These are phyloP conservation scores for Avena insularis DNA, from an alignment of 176 grass and related monocot species.

Conservation along the genomic window DNA sequence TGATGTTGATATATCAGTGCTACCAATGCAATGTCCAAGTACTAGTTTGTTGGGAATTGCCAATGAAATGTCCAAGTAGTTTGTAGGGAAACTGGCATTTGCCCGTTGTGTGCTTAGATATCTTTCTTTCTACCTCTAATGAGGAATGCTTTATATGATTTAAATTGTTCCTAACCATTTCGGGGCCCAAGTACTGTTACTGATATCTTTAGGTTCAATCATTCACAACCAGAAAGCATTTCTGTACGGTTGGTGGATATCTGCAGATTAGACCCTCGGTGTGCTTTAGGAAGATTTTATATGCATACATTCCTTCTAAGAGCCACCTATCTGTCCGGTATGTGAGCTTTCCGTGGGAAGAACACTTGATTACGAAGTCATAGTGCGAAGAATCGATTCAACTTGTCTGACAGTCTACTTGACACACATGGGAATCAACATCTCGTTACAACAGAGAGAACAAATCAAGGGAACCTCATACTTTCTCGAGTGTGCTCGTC, in stretches of 20 bases:
- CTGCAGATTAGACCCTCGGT: not conserved
- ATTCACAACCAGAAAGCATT: not conserved
- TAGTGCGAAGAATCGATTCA: conserved; percentile 21
- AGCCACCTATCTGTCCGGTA: not conserved
- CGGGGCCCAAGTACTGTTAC: not conserved
- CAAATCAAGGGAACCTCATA: not conserved
- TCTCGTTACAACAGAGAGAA: conserved; percentile 7
- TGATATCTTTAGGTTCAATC: not conserved
- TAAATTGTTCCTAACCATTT: not conserved
- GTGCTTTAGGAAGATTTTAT: not conserved
- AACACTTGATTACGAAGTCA: not conserved
- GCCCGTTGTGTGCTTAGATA: not conserved
- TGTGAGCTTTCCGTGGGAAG: not conserved
- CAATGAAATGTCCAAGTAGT: not conserved
- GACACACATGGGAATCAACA: not conserved
- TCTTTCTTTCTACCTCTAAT: not conserved
- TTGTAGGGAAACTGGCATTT: not conserved
- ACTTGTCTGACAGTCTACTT: not conserved
- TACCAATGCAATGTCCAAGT: not conserved
- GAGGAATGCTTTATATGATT: not conserved
- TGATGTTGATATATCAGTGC: conserved; percentile 33
- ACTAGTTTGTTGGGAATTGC: not conserved
- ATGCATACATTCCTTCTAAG: not conserved
- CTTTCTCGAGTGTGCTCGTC: not conserved
- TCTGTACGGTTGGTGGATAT: not conserved